Base-by-base conservation (phyloP, 148 eudicot species). In the Rhododendron kiyosumense region DNA sequence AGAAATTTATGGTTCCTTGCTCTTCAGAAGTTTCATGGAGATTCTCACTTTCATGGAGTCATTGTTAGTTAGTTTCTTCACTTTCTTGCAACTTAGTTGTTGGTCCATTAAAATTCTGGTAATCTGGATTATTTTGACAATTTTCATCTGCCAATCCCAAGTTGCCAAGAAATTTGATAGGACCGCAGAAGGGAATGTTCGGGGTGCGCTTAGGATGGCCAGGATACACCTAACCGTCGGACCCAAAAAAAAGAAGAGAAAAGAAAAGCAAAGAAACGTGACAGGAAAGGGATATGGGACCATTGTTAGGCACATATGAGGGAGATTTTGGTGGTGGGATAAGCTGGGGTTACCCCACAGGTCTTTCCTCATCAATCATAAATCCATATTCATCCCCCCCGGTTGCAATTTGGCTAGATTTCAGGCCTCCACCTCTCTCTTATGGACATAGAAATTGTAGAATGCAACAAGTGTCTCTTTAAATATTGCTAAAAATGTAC, bases 311-410 rank as follows among this genome's bases (percentile, higher is more conserved):
- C 81, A 79, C 81, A 49, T n/a, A 28, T 48, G 81, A 46, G 57
- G 48, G 81, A n/a, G 32, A 24, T 79, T 79, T 79, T 79, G 81
- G 59, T 43, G 81, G 81, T 78, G 59, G 81, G 57, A 13, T n/a
- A 45, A 12, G n/a, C 34, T 45, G 49, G 81, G 81, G 14, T 24
- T 79, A 26, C 59, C 81, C 81, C 81, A 79, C 81, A 79, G 17
- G 81, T 18, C 49, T 79, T 79, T 79, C 34, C 57, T 79, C n/a
- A 79, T 46, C 54, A 41, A 69, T 69, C 75, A 69, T 69, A 69
- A 28, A 28, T 34, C 34, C 54, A 79, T 3, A 79, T 79, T 79
- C 81, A 79, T 79, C 57, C 57, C 81, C 81, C 57, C 81, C 13
- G 13, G 38, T 15, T 32, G 34, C 34, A 45, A 11, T n/a, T 77